Base-by-base conservation (phyloP, 306 rosid genomes). In the Quercus robur region DNA sequence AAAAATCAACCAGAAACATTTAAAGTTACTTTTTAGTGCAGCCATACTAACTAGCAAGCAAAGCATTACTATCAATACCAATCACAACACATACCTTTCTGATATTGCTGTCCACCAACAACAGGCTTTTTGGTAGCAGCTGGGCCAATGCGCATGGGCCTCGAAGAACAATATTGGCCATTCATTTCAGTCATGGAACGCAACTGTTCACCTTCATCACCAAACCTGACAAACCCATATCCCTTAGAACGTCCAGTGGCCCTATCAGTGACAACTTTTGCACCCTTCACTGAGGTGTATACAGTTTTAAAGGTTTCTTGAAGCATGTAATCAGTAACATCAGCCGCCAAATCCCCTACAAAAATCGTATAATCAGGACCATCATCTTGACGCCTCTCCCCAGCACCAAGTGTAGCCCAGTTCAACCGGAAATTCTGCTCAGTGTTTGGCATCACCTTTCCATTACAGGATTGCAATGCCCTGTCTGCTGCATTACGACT, bases 381-480 rank as follows among this genome's bases (percentile, higher is more conserved):
- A 20, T 90, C 94, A 21, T 90, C 94, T 75, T 88, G 94, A 8
- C 91, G 94, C 81, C 87, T 82, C 87, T 90, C 94, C 0, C 94
- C 94, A 35, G 94, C 89, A 77, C 91, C 89, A 61, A 88, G 87
- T 7, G 90, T 88, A 5, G 94, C 94, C 94, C 94, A 90, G 76
- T 90, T 90, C 68, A 90, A 78, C 71, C 91, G 81, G 76, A 88
- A 90, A 81, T 82, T 90, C 77, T 90, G 94, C 25, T 85, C 89
- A 0, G 87, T 80, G 71, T 71, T 84, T 35, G 94, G 94, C 91
- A 90, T 90, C 23, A 80, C 23, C 1, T 89, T 41, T 0, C 94
- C 94, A 59, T 90, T 90, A 63, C 23, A 90, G 0, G 83, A 61
- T 67, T 84, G 90, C 76, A 90, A 80, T 35, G 73, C 70, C 73